Conservation (phyloP, 768 basidiomycete genomes). For the Hemileccinum rubropunctum region DNA sequence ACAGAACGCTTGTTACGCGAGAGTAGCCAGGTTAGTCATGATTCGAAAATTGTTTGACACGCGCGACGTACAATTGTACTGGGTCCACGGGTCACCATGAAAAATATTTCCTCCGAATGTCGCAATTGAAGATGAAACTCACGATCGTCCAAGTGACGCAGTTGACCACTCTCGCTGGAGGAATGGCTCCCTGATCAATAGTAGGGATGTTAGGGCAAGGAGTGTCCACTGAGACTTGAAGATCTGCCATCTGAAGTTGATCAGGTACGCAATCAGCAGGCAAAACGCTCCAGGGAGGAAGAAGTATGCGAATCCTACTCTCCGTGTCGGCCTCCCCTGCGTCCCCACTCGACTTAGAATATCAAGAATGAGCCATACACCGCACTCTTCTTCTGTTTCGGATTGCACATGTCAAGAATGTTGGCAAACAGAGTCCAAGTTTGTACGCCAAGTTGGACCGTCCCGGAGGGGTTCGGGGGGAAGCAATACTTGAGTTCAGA, state of each 20-base stretch:
- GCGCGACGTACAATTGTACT: slow-evolving; percentile 40
- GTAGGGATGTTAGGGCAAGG: slow-evolving; percentile 26
- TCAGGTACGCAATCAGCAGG: slow-evolving; percentile 53
- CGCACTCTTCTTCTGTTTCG: too few species aligned
- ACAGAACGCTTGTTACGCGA: slow-evolving; percentile 51
- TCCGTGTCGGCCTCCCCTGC: not conserved
- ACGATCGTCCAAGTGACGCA: slow-evolving; percentile 66
- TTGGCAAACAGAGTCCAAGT: too few species aligned
- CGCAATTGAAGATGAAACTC: slow-evolving; percentile 64
- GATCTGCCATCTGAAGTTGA: slow-evolving; percentile 56
- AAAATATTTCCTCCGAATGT: slow-evolving; percentile 57
- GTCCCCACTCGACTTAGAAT: too few species aligned
- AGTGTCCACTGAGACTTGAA: not conserved
- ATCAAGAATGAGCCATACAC: too few species aligned
- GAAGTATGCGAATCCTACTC: slow-evolving; percentile 53
- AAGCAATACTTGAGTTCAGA: too few species aligned
- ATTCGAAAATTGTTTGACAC: not conserved
- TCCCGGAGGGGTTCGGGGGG: too few species aligned
- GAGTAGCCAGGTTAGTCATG: slow-evolving; percentile 15
- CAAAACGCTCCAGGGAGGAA: slow-evolving; percentile 73
- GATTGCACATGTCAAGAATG: too few species aligned
- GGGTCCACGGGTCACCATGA: slow-evolving; percentile 64
- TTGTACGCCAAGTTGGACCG: too few species aligned
- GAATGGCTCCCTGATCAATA: slow-evolving; percentile 57
- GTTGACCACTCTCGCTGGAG: slow-evolving; percentile 67